Evolutionary conservation across 345 rosid genomes (phyloP), one percentile per base, ranked within the genome.

Genomic region (Salix viminalis): DNA sequence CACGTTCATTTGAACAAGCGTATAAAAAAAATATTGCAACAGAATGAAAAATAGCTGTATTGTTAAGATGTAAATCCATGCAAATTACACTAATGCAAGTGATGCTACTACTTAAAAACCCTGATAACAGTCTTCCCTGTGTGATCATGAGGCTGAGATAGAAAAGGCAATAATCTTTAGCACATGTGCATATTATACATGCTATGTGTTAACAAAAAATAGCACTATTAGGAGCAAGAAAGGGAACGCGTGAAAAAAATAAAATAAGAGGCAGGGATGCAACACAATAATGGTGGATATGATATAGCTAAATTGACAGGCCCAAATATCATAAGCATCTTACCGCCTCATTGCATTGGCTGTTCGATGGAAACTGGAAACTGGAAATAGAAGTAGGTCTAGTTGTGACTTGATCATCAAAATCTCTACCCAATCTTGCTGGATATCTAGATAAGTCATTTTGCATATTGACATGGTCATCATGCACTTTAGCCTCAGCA

Each of bases 281-380:
- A 70, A 54, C 73, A 67, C 68, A 26, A 39, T 52, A 12, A 12
- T 67, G 36, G 37, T n/a, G 4, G 60, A 7, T 12, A n/a, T 10
- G 67, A 3, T 36, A 39, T 8, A 67, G 54, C 12, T 16, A 61
- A n/a, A n/a, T 54, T 0, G 36, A 76, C 8, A 65, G 64, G 23
- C 28, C 19, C 76, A 65, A 39, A 37, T 8, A 36, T 23, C n/a
- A 24, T 48, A 70, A 21, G 65, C 36, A 54, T 19, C 56, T 80
- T 82, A 85, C 90, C 81, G 28, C 79, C 62, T 84, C 74, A 68
- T 62, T 64, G 44, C 68, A 71, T 74, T 78, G 72, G 60, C 69
- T 28, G 73, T 58, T 73, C 2, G 74, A 23, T 28, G 84, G 84
- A 75, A 70, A 73, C 36, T 75, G 82, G 69, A 75, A 69, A 67